phyloP scores from a whole-genome alignment of 176 grass and related monocot species.

The Raddia guianensis region DNA sequence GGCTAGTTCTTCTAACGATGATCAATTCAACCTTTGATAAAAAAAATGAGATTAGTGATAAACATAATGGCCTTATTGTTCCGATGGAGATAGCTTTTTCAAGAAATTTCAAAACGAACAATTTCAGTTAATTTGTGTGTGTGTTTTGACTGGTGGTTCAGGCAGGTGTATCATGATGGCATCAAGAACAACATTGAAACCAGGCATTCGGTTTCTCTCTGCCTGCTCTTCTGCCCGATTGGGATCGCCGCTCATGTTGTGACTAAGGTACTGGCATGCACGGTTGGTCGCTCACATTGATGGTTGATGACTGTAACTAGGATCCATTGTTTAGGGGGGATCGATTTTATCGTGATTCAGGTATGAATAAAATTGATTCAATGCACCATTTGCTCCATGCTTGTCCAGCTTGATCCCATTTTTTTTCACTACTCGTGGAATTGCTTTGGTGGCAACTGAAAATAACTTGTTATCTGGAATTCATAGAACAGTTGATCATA shows the following conservation, averaged over 20 bases:
- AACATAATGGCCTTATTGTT: too few species aligned
- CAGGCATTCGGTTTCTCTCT: slow-evolving; percentile 81
- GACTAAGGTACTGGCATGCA: slow-evolving; percentile 59
- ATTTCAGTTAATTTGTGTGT: neutral
- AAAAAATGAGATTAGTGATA: too few species aligned
- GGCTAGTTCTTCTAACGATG: too few species aligned
- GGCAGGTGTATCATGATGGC: slow-evolving; percentile 94
- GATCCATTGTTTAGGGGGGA: slow-evolving; percentile 28
- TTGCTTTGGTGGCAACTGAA: neutral
- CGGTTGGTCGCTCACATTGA: slow-evolving; percentile 54
- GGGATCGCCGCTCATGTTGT: slow-evolving; percentile 70
- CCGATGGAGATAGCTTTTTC: too few species aligned
- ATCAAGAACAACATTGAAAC: slow-evolving; percentile 88
- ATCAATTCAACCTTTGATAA: too few species aligned
- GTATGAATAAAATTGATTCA: slow-evolving; percentile 47
- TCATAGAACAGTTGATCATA: neutral
- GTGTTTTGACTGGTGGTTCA: slow-evolving; percentile 41
- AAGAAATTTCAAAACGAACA: too few species aligned
- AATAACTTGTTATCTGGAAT: too few species aligned
- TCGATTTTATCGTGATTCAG: slow-evolving; percentile 29
- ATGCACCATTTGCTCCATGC: slow-evolving; percentile 9
- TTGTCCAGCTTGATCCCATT: neutral
- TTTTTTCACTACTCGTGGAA: neutral
- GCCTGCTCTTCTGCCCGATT: slow-evolving; percentile 89
- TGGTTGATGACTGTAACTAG: slow-evolving; percentile 22